A percentile compares a stretch with the other conserved stretches of the same genome.
These are phyloP conservation scores for Wickerhamiella domercqiae DNA, from an alignment of 805 yeast species.

Conservation along the genomic window DNA sequence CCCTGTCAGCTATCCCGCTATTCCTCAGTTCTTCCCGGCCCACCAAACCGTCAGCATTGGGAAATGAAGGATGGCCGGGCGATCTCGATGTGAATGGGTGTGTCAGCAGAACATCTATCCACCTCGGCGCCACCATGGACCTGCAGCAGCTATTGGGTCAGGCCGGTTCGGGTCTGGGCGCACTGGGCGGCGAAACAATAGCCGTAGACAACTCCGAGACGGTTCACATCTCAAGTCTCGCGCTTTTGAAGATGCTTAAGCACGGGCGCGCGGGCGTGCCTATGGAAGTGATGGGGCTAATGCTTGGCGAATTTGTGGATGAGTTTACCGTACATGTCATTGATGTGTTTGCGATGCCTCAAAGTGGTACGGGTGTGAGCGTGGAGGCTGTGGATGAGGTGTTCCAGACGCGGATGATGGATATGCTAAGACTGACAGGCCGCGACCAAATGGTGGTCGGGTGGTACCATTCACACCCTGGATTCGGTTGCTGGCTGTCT, in stretches of 20 bases:
- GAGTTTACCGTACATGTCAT: conserved; percentile 94
- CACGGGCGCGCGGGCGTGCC: conserved; percentile 75
- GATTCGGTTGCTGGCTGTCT: conserved; percentile 99
- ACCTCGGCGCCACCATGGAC: too few relatives aligned
- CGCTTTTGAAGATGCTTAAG: conserved; percentile 87
- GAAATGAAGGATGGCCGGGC: too few relatives aligned
- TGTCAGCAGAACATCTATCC: too few relatives aligned
- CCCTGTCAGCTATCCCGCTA: not conserved
- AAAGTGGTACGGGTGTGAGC: conserved; percentile 86
- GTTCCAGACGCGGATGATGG: conserved; percentile 98
- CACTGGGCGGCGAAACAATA: conserved; percentile 42
- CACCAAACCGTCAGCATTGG: too few relatives aligned
- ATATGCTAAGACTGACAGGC: conserved; percentile 97
- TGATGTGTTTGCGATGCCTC: conserved; percentile 99
- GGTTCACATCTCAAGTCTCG: conserved; percentile 88
- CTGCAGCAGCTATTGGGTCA: conserved; percentile 22
- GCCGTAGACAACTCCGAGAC: conserved; percentile 92
- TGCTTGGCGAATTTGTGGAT: conserved; percentile 97
- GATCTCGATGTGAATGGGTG: too few relatives aligned
- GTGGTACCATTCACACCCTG: conserved; percentile 99
- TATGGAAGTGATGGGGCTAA: conserved; percentile 90
- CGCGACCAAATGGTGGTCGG: conserved; percentile 98
- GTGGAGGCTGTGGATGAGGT: conserved; percentile 99
- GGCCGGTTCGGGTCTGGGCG: conserved; percentile 21
- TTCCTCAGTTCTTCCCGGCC: too few relatives aligned